Percentiles rank a stretch among this genome's conserved stretches.
Evolutionary conservation across 495 filamentous ascomycete genomes (phyloP).

Genomic region (Hypoxylon intermedium): DNA sequence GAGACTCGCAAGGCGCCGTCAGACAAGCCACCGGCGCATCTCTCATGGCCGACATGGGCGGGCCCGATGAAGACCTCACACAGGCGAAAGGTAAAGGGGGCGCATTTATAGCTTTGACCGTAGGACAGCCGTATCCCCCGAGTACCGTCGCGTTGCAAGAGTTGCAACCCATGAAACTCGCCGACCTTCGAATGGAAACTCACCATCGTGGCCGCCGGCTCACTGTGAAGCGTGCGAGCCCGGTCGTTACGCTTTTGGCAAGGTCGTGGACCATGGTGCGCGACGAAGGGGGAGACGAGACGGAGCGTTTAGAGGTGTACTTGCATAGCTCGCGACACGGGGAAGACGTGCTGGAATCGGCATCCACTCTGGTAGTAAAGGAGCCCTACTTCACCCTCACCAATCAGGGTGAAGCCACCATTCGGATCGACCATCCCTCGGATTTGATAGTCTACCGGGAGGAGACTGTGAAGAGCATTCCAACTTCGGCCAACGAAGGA

Average conservation of each 20-base stretch:
- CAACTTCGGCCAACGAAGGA: neutral
- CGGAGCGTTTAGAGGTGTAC: conserved; percentile 42
- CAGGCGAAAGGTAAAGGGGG: conserved; percentile 19
- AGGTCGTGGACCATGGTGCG: conserved; percentile 49
- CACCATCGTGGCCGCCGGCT: conserved; percentile 54
- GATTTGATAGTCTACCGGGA: conserved; percentile 43
- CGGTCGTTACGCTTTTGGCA: conserved; percentile 45
- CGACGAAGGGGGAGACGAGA: conserved; percentile 50
- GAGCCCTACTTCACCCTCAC: conserved; percentile 58
- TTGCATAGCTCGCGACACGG: conserved; percentile 42
- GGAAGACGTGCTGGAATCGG: conserved; percentile 39
- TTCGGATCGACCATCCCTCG: conserved; percentile 61
- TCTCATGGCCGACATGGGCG: conserved; percentile 46
- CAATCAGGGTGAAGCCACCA: conserved; percentile 47
- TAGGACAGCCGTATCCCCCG: conserved; percentile 47
- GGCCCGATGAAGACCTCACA: conserved; percentile 23
- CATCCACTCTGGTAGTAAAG: conserved; percentile 52
- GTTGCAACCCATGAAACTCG: conserved; percentile 41
- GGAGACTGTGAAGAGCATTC: neutral
- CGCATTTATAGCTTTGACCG: conserved; percentile 32
- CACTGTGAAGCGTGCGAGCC: conserved; percentile 40
- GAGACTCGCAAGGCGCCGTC: conserved; percentile 29
- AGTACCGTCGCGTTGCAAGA: conserved; percentile 35
- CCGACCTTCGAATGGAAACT: conserved; percentile 51
- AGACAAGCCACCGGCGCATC: conserved; percentile 41